These are phyloP conservation scores for Xenosphaeropsis pyriputrescens DNA, from an alignment of 2,329 filamentous ascomycete genomes.

Conservation along the genomic window DNA sequence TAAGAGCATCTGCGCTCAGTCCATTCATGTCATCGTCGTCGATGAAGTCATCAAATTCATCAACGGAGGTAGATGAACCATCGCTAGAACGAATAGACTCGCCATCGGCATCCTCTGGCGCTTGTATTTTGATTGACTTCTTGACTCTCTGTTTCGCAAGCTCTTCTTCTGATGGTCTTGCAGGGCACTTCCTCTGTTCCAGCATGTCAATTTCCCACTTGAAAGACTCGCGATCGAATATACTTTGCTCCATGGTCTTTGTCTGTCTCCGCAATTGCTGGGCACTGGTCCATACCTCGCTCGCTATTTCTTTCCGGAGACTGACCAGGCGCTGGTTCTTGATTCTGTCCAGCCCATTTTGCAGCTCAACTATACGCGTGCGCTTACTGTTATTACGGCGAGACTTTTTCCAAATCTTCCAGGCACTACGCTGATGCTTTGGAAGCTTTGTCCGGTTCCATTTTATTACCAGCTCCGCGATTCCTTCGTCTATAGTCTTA, in stretches of 20 bases:
- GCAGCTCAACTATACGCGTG: constrained; percentile 27
- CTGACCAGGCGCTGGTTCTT: constrained; percentile 34
- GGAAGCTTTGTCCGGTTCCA: constrained; percentile 48
- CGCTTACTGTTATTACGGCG: constrained; percentile 24
- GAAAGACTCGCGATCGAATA: constrained; percentile 43
- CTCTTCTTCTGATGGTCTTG: constrained; percentile 8
- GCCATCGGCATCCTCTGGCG: constrained; percentile 7
- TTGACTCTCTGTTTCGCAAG: constrained; percentile 1
- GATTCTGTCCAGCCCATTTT: constrained; percentile 25
- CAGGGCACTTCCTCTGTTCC: constrained; percentile 25
- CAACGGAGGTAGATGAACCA: constrained; percentile 21
- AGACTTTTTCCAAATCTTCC: constrained; percentile 44
- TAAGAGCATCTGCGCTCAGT: constrained; percentile 3
- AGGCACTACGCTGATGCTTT: constrained; percentile 38
- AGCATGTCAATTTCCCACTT: constrained; percentile 34
- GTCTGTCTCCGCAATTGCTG: constrained; percentile 39
- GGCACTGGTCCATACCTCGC: constrained; percentile 34
- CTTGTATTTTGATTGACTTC: constrained; percentile 2
- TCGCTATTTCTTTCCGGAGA: constrained; percentile 34
- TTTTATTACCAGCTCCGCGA: constrained; percentile 30
- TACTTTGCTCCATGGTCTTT: constrained; percentile 43
- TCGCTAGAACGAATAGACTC: constrained; percentile 11
- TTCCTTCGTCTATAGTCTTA: constrained; percentile 34
- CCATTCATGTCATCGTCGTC: constrained; percentile 18
- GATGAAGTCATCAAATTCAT: constrained; percentile 33